Evolutionary conservation across 164 flowering plant species (phyloP), one percentile per base, ranked within the genome.

Genomic region (Chimonanthus praecox): DNA sequence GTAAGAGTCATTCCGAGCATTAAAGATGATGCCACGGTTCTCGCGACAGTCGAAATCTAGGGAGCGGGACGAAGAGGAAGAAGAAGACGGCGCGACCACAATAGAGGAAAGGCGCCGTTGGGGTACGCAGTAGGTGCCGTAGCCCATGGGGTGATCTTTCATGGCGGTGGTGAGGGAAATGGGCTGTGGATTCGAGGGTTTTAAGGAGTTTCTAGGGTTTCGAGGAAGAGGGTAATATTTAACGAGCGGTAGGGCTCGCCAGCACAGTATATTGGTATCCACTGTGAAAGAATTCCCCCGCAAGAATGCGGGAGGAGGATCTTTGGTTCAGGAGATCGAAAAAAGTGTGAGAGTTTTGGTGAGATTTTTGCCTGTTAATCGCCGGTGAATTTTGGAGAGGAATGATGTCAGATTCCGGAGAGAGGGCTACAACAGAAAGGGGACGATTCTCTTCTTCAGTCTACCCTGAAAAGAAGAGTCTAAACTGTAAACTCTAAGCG

Each of bases 111-210:
- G 68, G 68, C 85, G 88, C 73, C 88, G 89, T 3, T 88, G 95
- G 45, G 91, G 90, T 18, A 85, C 78, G 80, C 85, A 87, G 16
- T 86, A 79, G 75, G 83, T 66, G 78, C 82, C 88, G 75, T 76
- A 49, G 9, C 79, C 61, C 11, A 80, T 83, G 67, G 86, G 74
- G 70, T 80, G 85, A 77, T 87, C 87, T 80, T 88, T 86, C 92
- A 87, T 87, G 65, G 81, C 54, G 75, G 70, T 51, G 64, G 51
- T 7, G 33, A 20, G 20, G 61, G 50, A 16, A 21, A 67, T 2
- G 33, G 7, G 64, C 33, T 33, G 51, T 15, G 46, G 77, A 64
- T 71, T 71, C 44, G 20, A 64, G n/a, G 79, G 81, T 72, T 80
- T 78, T 76, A 50, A 33, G 73, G 80, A 86, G 85, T 77, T 80